These are phyloP conservation scores for Monilinia fructicola DNA, from an alignment of 2,329 filamentous ascomycete species.

Conservation along the genomic window DNA sequence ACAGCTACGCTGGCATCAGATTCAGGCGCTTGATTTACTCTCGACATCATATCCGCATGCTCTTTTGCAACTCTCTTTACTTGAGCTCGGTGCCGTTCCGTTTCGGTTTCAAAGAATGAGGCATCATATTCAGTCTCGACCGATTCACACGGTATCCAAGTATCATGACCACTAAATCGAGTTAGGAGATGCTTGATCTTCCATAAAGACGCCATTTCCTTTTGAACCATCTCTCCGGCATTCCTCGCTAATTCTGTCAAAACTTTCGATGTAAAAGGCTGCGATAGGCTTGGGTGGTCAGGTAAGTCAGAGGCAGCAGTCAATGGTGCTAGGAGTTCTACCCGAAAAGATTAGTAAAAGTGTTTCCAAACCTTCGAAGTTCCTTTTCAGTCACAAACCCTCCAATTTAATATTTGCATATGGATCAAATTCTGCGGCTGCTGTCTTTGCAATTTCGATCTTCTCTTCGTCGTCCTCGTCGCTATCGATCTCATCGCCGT, in stretches of 20 bases:
- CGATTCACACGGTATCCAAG: constrained; percentile 61
- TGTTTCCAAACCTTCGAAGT: neutral
- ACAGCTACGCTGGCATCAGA: constrained; percentile 31
- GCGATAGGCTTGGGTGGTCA: constrained; percentile 70
- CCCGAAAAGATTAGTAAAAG: constrained; percentile 32
- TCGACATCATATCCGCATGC: constrained; percentile 35
- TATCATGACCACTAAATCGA: constrained; percentile 71
- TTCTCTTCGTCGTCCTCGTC: constrained; percentile 66
- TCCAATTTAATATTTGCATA: constrained; percentile 72
- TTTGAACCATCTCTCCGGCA: constrained; percentile 68
- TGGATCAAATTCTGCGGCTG: constrained; percentile 69
- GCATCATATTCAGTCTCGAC: constrained; percentile 58
- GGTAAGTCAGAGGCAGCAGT: constrained; percentile 73
- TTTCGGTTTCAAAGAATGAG: constrained; percentile 47
- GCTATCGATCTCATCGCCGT: constrained; percentile 74
- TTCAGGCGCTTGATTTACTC: constrained; percentile 32
- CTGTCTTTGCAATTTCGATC: constrained; percentile 55
- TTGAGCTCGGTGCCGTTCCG: constrained; percentile 31
- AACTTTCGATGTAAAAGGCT: constrained; percentile 72
- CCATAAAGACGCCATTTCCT: constrained; percentile 71
- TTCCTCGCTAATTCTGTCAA: constrained; percentile 70
- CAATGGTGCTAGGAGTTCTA: constrained; percentile 73
- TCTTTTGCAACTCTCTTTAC: constrained; percentile 32
- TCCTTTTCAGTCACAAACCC: constrained; percentile 50
- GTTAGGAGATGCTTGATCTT: constrained; percentile 73